A percentile compares a stretch with the other conserved stretches of the same genome.
These are phyloP conservation scores for Globisporangium polare DNA, from an alignment of 352 stramenopile species.

Conservation along the genomic window DNA sequence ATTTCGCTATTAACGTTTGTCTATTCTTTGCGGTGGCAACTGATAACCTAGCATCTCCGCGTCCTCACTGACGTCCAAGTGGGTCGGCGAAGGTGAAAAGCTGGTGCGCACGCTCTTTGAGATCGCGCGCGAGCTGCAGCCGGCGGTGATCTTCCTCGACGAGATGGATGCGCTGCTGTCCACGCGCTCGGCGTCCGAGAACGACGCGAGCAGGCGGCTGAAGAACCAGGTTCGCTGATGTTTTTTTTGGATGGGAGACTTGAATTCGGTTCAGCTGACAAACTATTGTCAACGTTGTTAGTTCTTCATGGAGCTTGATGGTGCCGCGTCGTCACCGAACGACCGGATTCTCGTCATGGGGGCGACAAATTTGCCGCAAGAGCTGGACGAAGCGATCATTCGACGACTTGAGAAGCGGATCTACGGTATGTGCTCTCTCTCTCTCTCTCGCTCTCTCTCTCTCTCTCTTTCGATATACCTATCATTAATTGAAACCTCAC, in stretches of 20 bases:
- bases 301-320: slow-evolving; percentile 89
- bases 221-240: slow-evolving; percentile 76
- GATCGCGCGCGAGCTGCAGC: slow-evolving; percentile 83
- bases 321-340: slow-evolving; percentile 57
- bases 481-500: background rate
- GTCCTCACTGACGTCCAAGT: slow-evolving; percentile 87
- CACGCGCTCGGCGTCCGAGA: slow-evolving; percentile 67
- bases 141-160: slow-evolving; percentile 88
- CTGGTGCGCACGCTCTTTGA: slow-evolving; percentile 92
- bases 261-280: too few relatives aligned
- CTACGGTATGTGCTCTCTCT: slow-evolving; percentile 51
- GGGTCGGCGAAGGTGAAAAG: slow-evolving; percentile 93
- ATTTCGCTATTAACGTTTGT: background rate
- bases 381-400: slow-evolving; percentile 86
- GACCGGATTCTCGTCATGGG: slow-evolving; percentile 87
- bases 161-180: slow-evolving; percentile 87
- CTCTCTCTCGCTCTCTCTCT: background rate
- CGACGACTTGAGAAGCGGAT: slow-evolving; percentile 85
- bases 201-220: slow-evolving; percentile 82
- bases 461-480: background rate
- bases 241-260: too few relatives aligned
- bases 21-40: background rate
- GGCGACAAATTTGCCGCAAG: slow-evolving; percentile 82
- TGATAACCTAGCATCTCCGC: slow-evolving; percentile 68
- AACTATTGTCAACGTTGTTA: too few relatives aligned